Conservation (phyloP, 257 asterid species). For the Solanum clarkiae region DNA sequence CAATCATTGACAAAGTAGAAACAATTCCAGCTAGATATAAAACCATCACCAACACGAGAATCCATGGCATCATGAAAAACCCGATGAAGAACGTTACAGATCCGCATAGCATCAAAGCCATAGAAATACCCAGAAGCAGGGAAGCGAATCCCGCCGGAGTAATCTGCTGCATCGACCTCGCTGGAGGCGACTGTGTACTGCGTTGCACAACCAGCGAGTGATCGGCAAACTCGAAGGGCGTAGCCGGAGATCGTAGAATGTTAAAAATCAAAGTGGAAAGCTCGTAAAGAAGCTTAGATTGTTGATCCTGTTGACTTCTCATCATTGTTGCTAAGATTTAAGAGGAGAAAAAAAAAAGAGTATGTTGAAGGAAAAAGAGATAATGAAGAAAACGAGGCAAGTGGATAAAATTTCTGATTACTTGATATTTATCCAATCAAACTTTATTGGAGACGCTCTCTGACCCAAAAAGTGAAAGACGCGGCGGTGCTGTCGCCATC, state of each 20-base stretch:
- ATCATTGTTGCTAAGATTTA: neutral
- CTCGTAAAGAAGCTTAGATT: conserved; percentile 24
- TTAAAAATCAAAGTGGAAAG: conserved; percentile 24
- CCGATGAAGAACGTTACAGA: conserved; percentile 86
- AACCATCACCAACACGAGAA: conserved; percentile 61
- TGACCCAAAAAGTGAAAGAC: neutral
- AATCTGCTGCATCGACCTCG: conserved; percentile 33
- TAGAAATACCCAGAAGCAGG: conserved; percentile 58
- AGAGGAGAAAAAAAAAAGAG: neutral
- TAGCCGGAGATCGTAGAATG: conserved; percentile 11
- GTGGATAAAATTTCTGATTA: conserved; percentile 28
- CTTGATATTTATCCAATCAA: neutral
- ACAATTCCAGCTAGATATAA: conserved; percentile 67
- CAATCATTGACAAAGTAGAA: conserved; percentile 73
- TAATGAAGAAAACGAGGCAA: conserved; percentile 33
- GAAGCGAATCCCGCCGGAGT: conserved; percentile 79
- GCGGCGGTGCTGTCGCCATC: conserved; percentile 3
- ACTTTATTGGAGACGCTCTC: neutral
- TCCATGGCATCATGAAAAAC: conserved; percentile 93
- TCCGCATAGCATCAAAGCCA: conserved; percentile 75
- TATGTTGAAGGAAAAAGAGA: neutral
- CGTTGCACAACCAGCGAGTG: neutral
- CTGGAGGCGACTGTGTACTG: neutral
- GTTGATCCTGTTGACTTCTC: conserved; percentile 23
- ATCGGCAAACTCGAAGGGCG: conserved; percentile 14